Percentiles rank a stretch among this genome's conserved stretches.
Evolutionary conservation across 1,284 basidiomycete genomes (phyloP).

Genomic region (Leccinum pachyderme): DNA sequence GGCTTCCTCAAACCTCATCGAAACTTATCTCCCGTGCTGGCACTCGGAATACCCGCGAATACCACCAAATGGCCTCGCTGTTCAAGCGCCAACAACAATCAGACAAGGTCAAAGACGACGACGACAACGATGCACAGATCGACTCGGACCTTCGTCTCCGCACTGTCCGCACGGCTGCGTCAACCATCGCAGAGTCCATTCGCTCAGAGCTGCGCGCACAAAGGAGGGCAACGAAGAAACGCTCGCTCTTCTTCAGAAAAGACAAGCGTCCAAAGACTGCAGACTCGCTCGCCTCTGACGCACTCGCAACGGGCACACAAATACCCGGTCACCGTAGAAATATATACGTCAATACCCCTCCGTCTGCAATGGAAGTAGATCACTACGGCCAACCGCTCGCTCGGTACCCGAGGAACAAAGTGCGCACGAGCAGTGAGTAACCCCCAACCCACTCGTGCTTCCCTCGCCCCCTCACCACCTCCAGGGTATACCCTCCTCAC

Average conservation of each 20-base stretch:
- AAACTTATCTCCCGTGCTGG: background rate
- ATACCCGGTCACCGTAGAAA: slow-evolving; percentile 64
- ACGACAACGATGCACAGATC: slow-evolving; percentile 55
- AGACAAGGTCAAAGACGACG: slow-evolving; percentile 49
- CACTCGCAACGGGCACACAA: slow-evolving; percentile 20
- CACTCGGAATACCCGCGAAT: slow-evolving; percentile 39
- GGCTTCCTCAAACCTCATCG: background rate
- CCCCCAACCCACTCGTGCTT: background rate
- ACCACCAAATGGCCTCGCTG: slow-evolving; percentile 27
- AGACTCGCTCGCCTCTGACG: slow-evolving; percentile 23
- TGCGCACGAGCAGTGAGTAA: slow-evolving; percentile 85
- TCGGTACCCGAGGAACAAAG: slow-evolving; percentile 90
- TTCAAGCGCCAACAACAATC: slow-evolving; percentile 31
- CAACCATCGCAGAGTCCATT: slow-evolving; percentile 84
- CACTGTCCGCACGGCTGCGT: slow-evolving; percentile 86
- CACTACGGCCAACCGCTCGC: slow-evolving; percentile 73
- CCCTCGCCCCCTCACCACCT: background rate
- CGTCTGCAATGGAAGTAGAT: slow-evolving; percentile 65
- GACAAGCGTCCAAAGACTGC: slow-evolving; percentile 46
- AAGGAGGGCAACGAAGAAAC: slow-evolving; percentile 54
- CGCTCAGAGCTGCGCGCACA: slow-evolving; percentile 73
- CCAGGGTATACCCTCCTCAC: background rate
- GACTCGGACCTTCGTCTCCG: slow-evolving; percentile 84
- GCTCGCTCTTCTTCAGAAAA: slow-evolving; percentile 58
- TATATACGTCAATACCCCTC: slow-evolving; percentile 71